Base-by-base conservation (phyloP, 208 protist genomes). In the Crithidia fasciculata region DNA sequence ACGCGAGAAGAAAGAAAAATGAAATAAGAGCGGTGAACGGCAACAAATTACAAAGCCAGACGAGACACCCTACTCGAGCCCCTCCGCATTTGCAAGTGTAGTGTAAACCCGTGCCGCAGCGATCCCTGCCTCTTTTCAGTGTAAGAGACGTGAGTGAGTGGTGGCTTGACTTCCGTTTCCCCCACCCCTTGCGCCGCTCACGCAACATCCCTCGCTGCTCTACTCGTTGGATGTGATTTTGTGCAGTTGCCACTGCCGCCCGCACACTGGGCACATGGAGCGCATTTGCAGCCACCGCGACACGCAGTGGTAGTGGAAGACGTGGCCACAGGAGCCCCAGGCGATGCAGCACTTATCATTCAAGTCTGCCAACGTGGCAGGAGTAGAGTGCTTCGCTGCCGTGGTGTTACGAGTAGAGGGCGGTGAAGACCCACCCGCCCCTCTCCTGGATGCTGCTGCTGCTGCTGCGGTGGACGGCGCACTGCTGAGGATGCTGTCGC, bases 281-380 rank as follows among this genome's bases (percentile, higher is more conserved):
- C 77, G 76, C 75, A 81, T 80, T n/a, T 66, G 64, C 52, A 83
- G 67, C 88, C 90, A 95, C 15, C 74, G 78, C 13, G 75, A 59
- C 28, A 95, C 74, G 66, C 90, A 95, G 74, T 92, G 90, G 16
- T 81, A 79, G 78, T 95, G 90, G 67, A 91, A 95, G 4, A 88
- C 71, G 64, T 95, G 90, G 3, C 83, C 81, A 49, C 90, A 95
- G 58, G 53, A 65, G 19, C 90, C 87, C 97, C 98, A 99, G 10
- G 96, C 97, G 12, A 99, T 94, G 36, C 66, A 62, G 54, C 82
- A 87, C 70, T 65, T 67, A 5, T 69, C 66, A 5, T 68, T 65
- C 5, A 78, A 19, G 40, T 78, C 71, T 0, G 52, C 71, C 53
- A 73, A 47, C 10, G 50, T 68, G 28, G 72, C 59, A 7, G 54